Evolutionary conservation across 2,329 filamentous ascomycete species (phyloP).

Genomic region (Paraconiothyrium brasiliense): DNA sequence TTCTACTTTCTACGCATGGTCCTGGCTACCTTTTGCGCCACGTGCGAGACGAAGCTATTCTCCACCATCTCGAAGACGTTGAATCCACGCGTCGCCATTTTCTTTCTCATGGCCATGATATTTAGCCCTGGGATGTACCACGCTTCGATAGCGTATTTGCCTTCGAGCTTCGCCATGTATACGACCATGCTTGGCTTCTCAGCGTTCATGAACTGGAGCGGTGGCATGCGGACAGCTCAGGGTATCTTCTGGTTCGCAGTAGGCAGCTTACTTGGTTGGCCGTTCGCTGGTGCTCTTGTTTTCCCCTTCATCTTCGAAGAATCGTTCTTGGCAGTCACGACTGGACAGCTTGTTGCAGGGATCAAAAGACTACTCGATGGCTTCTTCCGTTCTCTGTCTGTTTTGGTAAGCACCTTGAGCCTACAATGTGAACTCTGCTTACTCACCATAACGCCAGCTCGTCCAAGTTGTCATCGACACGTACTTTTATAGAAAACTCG

Average conservation of each 20-base stretch:
- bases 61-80: slow-evolving; percentile 78
- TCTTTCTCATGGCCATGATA: slow-evolving; percentile 81
- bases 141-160: slow-evolving; percentile 84
- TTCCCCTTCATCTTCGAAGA: slow-evolving; percentile 86
- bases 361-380: slow-evolving; percentile 73
- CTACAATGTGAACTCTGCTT: background rate
- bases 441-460: slow-evolving; percentile 57
- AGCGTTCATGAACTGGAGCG: slow-evolving; percentile 89
- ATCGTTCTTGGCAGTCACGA: slow-evolving; percentile 62
- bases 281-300: slow-evolving; percentile 85
- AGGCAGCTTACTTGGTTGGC: slow-evolving; percentile 90
- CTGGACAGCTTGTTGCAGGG: slow-evolving; percentile 68
- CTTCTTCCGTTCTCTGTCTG: slow-evolving; percentile 68
- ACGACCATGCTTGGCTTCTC: slow-evolving; percentile 84
- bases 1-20: slow-evolving; percentile 87
- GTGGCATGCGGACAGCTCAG: slow-evolving; percentile 78
- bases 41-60: slow-evolving; percentile 85
- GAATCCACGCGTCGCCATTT: slow-evolving; percentile 82
- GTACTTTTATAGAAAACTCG: slow-evolving; percentile 84
- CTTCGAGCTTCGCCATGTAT: slow-evolving; percentile 98
- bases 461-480: slow-evolving; percentile 77
- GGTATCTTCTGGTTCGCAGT: slow-evolving; percentile 92
- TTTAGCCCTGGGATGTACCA: slow-evolving; percentile 94
- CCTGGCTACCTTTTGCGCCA: slow-evolving; percentile 79
- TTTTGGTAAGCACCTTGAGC: slow-evolving; percentile 69